Evolutionary conservation across 192 early-diverging fungal species (phyloP).

Genomic region (Rhizophagus sp.): DNA sequence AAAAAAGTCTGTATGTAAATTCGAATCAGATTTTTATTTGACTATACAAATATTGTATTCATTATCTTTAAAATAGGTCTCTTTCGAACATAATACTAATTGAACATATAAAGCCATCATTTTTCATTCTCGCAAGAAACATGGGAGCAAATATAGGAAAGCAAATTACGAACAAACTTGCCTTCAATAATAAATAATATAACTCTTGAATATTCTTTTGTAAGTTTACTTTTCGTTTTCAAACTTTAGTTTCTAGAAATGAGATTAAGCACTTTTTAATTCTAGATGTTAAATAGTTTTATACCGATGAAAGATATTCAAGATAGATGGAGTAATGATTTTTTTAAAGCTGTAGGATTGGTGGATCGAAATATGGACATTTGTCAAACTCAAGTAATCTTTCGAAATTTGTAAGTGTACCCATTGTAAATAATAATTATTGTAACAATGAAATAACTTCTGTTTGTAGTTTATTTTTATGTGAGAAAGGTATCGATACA

Average conservation of each 20-base stretch:
- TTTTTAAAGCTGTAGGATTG: slow-evolving; percentile 1
- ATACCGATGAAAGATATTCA: slow-evolving; percentile 5
- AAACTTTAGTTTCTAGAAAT: slow-evolving; percentile 3
- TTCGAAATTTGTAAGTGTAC: too few species aligned
- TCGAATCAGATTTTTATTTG: too few species aligned
- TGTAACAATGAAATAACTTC: too few species aligned
- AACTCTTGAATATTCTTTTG: neutral
- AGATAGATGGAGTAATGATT: slow-evolving; percentile 10
- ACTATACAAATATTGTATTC: too few species aligned
- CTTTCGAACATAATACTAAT: too few species aligned
- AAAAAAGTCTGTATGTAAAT: too few species aligned
- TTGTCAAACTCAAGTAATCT: too few species aligned
- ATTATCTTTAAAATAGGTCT: too few species aligned
- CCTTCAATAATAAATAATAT: neutral
- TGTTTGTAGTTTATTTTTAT: too few species aligned
- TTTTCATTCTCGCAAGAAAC: neutral
- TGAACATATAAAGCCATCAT: slow-evolving; percentile 2
- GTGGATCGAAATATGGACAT: neutral
- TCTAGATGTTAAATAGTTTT: slow-evolving; percentile 23
- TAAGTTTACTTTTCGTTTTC: too few species aligned
- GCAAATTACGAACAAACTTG: neutral
- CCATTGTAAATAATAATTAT: too few species aligned
- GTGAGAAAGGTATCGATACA: too few species aligned
- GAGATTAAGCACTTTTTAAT: neutral
- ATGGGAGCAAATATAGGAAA: slow-evolving; percentile 11